Evolutionary conservation across 192 early-diverging fungal genomes (phyloP).

Genomic region (Phlyctochytrium planicorne): DNA sequence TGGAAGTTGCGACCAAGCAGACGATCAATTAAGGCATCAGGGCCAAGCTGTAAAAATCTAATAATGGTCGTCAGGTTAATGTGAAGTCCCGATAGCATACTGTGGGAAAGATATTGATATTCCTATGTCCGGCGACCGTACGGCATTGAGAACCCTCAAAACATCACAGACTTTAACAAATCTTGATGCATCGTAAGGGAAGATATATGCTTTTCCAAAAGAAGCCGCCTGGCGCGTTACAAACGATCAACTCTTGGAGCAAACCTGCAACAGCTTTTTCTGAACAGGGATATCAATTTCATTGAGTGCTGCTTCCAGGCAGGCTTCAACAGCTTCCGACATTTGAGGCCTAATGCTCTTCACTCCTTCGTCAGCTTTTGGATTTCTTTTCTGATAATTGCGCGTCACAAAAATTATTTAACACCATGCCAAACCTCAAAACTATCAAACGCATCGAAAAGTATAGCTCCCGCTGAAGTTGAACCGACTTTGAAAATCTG

Average conservation of each 20-base stretch:
- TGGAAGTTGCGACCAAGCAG: conserved; percentile 82
- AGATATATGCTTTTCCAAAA: conserved; percentile 90
- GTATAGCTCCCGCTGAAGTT: conserved; percentile 86
- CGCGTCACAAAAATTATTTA: conserved; percentile 12
- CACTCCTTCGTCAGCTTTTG: conserved; percentile 95
- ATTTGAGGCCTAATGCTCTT: conserved; percentile 81
- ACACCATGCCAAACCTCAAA: conserved; percentile 46
- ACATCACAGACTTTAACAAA: conserved; percentile 86
- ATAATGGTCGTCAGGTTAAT: too few relatives aligned
- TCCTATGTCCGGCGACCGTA: conserved; percentile 80
- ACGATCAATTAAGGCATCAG: conserved; percentile 79
- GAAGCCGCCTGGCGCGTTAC: conserved; percentile 70
- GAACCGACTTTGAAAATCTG: conserved; percentile 94
- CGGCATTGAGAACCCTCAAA: conserved; percentile 86
- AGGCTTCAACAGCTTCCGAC: conserved; percentile 82
- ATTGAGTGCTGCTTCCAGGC: conserved; percentile 88
- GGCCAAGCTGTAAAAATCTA: conserved; percentile 71
- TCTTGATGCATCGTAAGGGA: conserved; percentile 78
- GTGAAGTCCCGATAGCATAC: too few relatives aligned
- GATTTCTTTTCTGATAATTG: too few relatives aligned
- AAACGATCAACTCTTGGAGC: conserved; percentile 3
- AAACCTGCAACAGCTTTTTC: conserved; percentile 72
- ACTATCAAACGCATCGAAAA: conserved; percentile 63
- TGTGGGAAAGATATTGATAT: conserved; percentile 88
- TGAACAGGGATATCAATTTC: conserved; percentile 79